Conservation (phyloP, 2,329 filamentous ascomycete species). For the Botrytis porri region DNA sequence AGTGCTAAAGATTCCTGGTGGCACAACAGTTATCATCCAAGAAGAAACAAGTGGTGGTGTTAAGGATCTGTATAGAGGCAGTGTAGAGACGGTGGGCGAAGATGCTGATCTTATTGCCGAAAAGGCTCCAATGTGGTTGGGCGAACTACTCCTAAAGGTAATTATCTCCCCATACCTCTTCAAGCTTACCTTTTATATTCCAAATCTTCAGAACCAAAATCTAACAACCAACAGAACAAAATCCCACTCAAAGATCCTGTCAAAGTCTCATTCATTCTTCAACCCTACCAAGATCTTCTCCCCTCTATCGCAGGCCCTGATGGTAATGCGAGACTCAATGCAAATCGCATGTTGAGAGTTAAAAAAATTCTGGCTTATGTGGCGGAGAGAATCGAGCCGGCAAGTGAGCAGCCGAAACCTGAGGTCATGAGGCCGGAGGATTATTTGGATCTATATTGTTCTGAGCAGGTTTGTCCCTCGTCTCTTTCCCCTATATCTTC, state of each 20-base stretch:
- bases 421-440: constrained; percentile 75
- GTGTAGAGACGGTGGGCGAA: constrained; percentile 70
- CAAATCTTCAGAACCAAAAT: background rate
- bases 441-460: constrained; percentile 92
- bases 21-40: constrained; percentile 66
- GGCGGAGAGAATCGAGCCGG: constrained; percentile 81
- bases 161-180: constrained; percentile 26
- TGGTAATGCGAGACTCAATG: constrained; percentile 85
- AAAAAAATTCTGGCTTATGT: constrained; percentile 94
- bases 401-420: constrained; percentile 56
- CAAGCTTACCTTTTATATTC: background rate
- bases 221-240: constrained; percentile 57
- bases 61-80: constrained; percentile 88
- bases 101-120: constrained; percentile 84
- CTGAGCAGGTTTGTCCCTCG: constrained; percentile 69
- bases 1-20: constrained; percentile 67
- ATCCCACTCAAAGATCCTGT: constrained; percentile 85
- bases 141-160: constrained; percentile 75
- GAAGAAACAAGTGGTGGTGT: constrained; percentile 66
- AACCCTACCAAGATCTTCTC: constrained; percentile 73
- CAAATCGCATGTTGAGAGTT: constrained; percentile 92
- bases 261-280: constrained; percentile 91
- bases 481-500: background rate
- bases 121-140: constrained; percentile 86
- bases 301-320: constrained; percentile 73